Evolutionary conservation across 305 asterid genomes (phyloP), one percentile per base, ranked within the genome.

Genomic region (Fraxinus baroniana): DNA sequence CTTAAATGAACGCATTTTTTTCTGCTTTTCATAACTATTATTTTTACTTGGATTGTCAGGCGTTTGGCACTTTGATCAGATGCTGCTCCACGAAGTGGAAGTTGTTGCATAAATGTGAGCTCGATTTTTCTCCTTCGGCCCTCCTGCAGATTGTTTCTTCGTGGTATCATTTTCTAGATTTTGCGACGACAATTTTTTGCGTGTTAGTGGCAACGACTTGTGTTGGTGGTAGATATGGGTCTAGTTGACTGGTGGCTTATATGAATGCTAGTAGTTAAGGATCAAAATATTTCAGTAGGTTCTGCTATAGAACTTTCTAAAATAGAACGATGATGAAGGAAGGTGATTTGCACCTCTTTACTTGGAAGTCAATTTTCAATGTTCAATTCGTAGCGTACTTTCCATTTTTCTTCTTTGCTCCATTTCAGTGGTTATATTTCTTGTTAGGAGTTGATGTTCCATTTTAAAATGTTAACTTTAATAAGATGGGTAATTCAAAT

Each of bases 11-110:
- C 33, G 17, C 39, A 0, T 13, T 36, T 64, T 36, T 64, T 74
- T 3, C 33, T 13, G 37, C 6, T 60, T 12, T 24, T 80, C 77
- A 44, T 78, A 39, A 78, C 57, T 17, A 64, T 33, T 24, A 10
- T 81, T 3, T 68, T 57, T 81, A 52, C 36, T 77, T 75, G 41
- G 41, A 80, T 84, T 70, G 78, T 76, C 82, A 93, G 98, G 98
- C 57, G 96, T 90, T 10, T 94, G 97, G 97, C 94, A 94, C 87
- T 94, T 92, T n/a, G 93, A 94, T 84, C 94, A 92, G 86, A 87
- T 82, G 92, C 90, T 92, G 75, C 93, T 92, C 46, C 83, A 78
- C 8, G 90, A 90, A 76, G 91, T 70, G 80, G 90, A 72, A 55
- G 89, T 52, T 8, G 85, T 80, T 83, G 92, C 89, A 1, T 88